phyloP scores from a whole-genome alignment of 257 asterid species.

The Marsdenia floribunda region DNA sequence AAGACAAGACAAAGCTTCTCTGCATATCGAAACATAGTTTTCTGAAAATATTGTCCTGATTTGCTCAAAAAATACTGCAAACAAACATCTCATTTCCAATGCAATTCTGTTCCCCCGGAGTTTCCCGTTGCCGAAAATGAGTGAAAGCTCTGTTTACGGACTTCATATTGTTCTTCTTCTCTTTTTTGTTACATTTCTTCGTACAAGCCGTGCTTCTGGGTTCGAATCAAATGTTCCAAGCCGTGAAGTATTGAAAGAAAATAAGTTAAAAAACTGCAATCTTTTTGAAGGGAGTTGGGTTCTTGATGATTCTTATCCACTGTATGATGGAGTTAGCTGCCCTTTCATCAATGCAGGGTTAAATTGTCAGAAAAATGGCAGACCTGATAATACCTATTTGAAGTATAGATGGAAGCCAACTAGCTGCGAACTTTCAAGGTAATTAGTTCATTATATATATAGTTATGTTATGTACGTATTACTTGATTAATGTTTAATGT shows the following conservation, averaged over 20 bases:
- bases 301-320: conserved; percentile 43
- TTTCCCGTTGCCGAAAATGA: conserved; percentile 6
- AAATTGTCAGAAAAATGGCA: conserved; percentile 57
- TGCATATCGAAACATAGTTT: background rate
- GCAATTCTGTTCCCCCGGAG: background rate
- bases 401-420: conserved; percentile 59
- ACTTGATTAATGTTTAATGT: background rate
- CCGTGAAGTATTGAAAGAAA: background rate
- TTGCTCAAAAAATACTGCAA: background rate
- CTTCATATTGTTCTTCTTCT: background rate
- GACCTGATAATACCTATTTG: conserved; percentile 42
- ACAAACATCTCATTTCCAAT: background rate
- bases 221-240: background rate
- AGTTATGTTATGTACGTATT: too few relatives aligned
- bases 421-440: conserved; percentile 48
- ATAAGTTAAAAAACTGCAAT: conserved; percentile 31
- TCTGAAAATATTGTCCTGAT: background rate
- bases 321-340: conserved; percentile 47
- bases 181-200: background rate
- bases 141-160: background rate
- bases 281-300: conserved; percentile 62
- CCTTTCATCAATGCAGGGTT: conserved; percentile 46
- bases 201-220: background rate
- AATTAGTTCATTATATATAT: background rate
- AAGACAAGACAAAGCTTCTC: background rate